Base-by-base conservation (phyloP, 768 basidiomycete species). In the Podaxis carcinomalis region DNA sequence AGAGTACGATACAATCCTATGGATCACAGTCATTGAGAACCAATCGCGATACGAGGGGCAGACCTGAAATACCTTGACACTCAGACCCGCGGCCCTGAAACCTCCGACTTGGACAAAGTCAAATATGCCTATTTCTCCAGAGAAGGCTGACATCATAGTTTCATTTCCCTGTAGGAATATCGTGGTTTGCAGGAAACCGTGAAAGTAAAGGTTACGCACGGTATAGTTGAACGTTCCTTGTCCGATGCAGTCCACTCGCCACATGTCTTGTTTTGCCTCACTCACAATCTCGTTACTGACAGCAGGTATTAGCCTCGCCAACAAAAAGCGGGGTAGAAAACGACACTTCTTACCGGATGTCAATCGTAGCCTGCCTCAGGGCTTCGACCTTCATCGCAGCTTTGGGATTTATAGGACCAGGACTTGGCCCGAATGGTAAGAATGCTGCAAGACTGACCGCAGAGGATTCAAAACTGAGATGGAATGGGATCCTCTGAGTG, bases 251-350 rank as follows among this genome's bases (percentile, higher is more conserved):
- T 86, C 85, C 1, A 84, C 78, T 59, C 82, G 76, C 87, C 88
- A 90, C 23, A 90, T 90, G 64, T 89, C 85, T 1, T 86, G 80
- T 69, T 85, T 88, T n/a, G 82, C 80, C 1, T 80, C 81, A 7
- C 77, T 65, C 16, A 81, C 66, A 16, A 78, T 61, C 1, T 75
- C 67, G 64, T 85, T 84, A 44, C 85, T 87, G 63, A 19, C 25
- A 37, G 14, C 39, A 37, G 37, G 32, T 9, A 50, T 37, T 23
- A 32, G 23, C 46, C n/a, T 27, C 10, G 7, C 54, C 56, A 49
- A 53, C 47, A 7, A 32, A n/a, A 42, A 49, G 28, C n/a, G 49
- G 51, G 32, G 49, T 28, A 42, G 25, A 44, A 59, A 28, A 11
- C 35, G 11, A 58, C 74, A 35, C 19, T 44, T 44, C 42, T 19